phyloP scores from a whole-genome alignment of 1,284 basidiomycete species.

The Naganishia liquefaciens region DNA sequence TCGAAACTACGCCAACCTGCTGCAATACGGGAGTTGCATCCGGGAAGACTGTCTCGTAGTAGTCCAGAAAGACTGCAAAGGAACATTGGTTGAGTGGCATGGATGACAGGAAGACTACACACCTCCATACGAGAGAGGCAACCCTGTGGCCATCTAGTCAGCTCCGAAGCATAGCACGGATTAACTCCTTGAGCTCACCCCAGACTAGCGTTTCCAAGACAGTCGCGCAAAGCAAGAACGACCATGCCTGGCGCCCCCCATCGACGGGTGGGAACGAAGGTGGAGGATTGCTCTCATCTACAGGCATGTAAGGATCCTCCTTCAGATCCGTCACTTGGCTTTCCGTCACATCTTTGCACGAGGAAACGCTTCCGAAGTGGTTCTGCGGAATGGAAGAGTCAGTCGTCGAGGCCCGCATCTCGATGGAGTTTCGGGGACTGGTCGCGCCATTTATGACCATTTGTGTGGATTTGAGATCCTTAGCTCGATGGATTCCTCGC shows the following conservation, averaged over 20 bases:
- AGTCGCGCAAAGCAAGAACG: conserved; percentile 37
- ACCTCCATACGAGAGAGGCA: conserved; percentile 40
- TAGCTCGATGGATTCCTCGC: too few species aligned
- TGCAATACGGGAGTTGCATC: conserved; percentile 34
- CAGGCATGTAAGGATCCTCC: neutral
- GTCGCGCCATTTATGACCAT: too few species aligned
- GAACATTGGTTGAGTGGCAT: neutral
- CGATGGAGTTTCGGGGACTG: too few species aligned
- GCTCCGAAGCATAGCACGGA: neutral
- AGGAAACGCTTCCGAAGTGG: neutral
- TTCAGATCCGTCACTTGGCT: too few species aligned
- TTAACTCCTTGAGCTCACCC: conserved; percentile 32
- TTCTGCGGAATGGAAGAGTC: neutral
- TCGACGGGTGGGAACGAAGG: conserved; percentile 35
- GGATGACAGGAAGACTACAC: neutral
- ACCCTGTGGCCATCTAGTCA: conserved; percentile 29
- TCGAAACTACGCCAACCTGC: conserved; percentile 37
- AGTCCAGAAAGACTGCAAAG: conserved; percentile 37
- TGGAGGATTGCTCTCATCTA: neutral
- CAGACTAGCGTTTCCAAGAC: conserved; percentile 38
- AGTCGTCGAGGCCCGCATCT: too few species aligned
- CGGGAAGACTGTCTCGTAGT: conserved; percentile 35
- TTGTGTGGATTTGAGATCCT: too few species aligned
- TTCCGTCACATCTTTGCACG: neutral
- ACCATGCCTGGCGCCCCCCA: conserved; percentile 39